Base-by-base conservation (phyloP, 78 protist genomes). In the Bodo saltans region DNA sequence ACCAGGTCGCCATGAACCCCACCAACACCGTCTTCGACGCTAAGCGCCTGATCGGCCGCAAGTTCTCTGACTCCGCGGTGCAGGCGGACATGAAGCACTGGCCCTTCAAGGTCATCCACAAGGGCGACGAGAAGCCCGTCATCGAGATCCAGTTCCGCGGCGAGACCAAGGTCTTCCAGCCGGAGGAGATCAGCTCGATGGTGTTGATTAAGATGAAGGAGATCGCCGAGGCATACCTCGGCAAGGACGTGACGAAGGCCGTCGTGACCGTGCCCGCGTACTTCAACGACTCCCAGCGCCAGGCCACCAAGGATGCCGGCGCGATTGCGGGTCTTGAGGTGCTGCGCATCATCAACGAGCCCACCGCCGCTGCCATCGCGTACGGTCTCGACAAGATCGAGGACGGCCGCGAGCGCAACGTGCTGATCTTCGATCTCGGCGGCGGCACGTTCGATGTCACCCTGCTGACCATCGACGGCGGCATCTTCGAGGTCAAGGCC, bases 301-400 rank as follows among this genome's bases (percentile, higher is more conserved):
- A 93, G 88, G 93, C 97, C 11, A 96, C 97, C 72, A 93, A 93
- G 89, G 99, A 93, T 28, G 98, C 99, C 0, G 99, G 97, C 28
- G 84, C 75, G 30, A 94, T 96, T 69, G 70, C 97, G 21, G 95
- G 95, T 26, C 84, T 92, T 11, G 17, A 90, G 29, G 91, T 87
- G 35, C 35, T 82, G 42, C 83, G 95, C 68, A 90, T 92, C 79
- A 88, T 95, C 68, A 91, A 92, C 90, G 96, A 95, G 80, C 94
- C 97, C 40, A 92, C 95, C 17, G 97, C 96, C 28, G 94, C 96
- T 33, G 90, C 95, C 33, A 83, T 95, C 30, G 93, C 96, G 23
- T 89, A 89, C 75, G 94, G 94, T 23, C 70, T 89, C 67, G 92
- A 78, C 70, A 37, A 11, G 8, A 80, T 11, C 38, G 26, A 74